Evolutionary conservation across 768 basidiomycete species (phyloP), one percentile per base, ranked within the genome.

Genomic region (Rhodotorula sphaerocarpa): DNA sequence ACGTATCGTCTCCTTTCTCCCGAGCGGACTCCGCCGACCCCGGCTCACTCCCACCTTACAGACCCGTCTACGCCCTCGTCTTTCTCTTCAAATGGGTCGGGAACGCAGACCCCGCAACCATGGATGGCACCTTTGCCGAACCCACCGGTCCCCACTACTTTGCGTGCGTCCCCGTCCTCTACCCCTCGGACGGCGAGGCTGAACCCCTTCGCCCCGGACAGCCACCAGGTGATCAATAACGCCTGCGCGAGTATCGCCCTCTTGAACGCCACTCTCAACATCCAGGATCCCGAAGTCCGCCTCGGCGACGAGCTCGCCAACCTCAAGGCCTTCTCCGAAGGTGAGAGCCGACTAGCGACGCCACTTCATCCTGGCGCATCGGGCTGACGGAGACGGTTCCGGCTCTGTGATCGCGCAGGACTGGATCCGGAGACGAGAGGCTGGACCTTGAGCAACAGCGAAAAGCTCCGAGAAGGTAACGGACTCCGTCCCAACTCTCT

Each of bases 71-170:
- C 69, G 91, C 93, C 1, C 79, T 97, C 31, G 86, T 97, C 63
- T 96, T 97, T 75, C 80, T 97, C 50, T 97, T 97, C 81, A 95
- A 96, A 79, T 96, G 90, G 86, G 77, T 90, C n/a, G 85, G 86
- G 20, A 77, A 79, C 9, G 63, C 46, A 43, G 57, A 59, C n/a
- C 44, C 63, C 3, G 70, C 33, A 6, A 57, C 48, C 21, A 58
- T 61, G 58, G 64, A 66, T 42, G 63, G 72, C 41, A 65, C 70
- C 60, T 74, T 72, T 53, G 48, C 70, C 27, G 73, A 74, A 27
- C 80, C 81, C 44, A 76, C 76, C 7, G 76, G 78, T 25, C 76
- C 79, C 3, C 77, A 79, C 60, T 86, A 84, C 77, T 96, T 95
- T 73, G 90, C 91, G 54, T 47, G 28, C 31, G 41, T 20, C 30